Evolutionary conservation across 2,329 filamentous ascomycete genomes (phyloP).

Genomic region (Xenosphaeropsis pyriputrescens): DNA sequence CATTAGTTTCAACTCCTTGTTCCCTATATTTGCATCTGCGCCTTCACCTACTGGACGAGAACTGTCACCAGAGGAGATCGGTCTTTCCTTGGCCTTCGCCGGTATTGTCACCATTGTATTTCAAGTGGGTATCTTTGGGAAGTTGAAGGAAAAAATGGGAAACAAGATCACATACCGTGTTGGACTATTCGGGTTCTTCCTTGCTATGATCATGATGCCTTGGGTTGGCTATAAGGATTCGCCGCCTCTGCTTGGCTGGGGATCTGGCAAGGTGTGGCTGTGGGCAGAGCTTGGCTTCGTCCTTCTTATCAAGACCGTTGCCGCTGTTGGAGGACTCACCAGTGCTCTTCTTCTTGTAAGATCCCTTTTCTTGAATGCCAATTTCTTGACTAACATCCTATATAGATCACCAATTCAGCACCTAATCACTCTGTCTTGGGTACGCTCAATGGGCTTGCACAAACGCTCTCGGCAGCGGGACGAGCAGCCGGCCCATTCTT

Average conservation of each 20-base stretch:
- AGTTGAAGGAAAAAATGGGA: conserved; percentile 62
- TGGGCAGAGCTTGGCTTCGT: conserved; percentile 71
- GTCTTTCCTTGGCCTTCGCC: conserved; percentile 70
- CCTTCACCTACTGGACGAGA: conserved; percentile 61
- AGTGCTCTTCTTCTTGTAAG: conserved; percentile 75
- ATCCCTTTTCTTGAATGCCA: conserved; percentile 7
- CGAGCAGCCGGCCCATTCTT: conserved; percentile 80
- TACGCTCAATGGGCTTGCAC: conserved; percentile 82
- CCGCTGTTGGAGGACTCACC: conserved; percentile 76
- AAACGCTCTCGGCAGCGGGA: conserved; percentile 83
- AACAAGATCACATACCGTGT: conserved; percentile 75
- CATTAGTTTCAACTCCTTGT: conserved; percentile 88
- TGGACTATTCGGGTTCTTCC: conserved; percentile 63
- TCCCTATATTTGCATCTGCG: conserved; percentile 80
- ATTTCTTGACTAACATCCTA: not conserved
- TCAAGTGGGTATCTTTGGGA: conserved; percentile 74
- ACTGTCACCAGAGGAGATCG: conserved; percentile 67
- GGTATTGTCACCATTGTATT: conserved; percentile 79
- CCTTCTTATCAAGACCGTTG: conserved; percentile 78
- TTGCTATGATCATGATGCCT: conserved; percentile 78
- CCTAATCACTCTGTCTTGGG: conserved; percentile 76
- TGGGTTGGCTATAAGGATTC: conserved; percentile 69
- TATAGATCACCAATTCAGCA: conserved; percentile 81
- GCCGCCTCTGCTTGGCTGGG: conserved; percentile 37
- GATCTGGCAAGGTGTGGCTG: conserved; percentile 52